These are phyloP conservation scores for Ceratobasidium sp. DNA, from an alignment of 1,284 basidiomycete species.

Conservation along the genomic window DNA sequence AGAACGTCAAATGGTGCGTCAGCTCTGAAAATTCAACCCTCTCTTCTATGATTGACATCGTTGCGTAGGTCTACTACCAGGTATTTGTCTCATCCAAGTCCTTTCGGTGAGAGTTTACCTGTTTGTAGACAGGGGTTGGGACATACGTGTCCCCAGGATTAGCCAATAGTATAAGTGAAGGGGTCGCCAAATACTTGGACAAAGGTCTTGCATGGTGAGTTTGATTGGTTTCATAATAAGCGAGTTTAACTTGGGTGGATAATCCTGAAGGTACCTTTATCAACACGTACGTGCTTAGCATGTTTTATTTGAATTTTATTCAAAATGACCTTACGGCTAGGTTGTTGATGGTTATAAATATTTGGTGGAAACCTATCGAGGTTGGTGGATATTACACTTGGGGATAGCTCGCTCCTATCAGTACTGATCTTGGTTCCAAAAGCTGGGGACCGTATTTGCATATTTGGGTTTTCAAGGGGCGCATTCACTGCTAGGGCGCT, in stretches of 20 bases:
- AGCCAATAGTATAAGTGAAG: neutral
- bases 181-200: conserved; percentile 24
- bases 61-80: neutral
- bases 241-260: neutral
- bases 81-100: neutral
- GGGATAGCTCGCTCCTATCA: neutral
- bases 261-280: neutral
- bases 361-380: conserved; percentile 41
- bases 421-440: neutral
- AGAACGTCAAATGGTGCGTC: conserved; percentile 39
- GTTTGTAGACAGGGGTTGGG: conserved; percentile 38
- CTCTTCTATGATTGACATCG: neutral
- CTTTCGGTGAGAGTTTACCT: neutral
- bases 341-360: conserved; percentile 44
- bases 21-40: conserved; percentile 15
- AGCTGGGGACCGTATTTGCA: conserved; percentile 40
- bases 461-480: conserved; percentile 44
- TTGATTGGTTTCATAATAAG: neutral
- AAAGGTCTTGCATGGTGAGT: conserved; percentile 27
- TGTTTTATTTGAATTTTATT: neutral
- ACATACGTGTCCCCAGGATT: conserved; percentile 31
- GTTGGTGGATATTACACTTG: neutral
- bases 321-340: conserved; percentile 2
- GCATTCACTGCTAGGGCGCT: conserved; percentile 44
- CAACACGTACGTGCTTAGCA: neutral